Base-by-base conservation (phyloP, 2,329 filamentous ascomycete genomes). In the Hypocreales sp. region DNA sequence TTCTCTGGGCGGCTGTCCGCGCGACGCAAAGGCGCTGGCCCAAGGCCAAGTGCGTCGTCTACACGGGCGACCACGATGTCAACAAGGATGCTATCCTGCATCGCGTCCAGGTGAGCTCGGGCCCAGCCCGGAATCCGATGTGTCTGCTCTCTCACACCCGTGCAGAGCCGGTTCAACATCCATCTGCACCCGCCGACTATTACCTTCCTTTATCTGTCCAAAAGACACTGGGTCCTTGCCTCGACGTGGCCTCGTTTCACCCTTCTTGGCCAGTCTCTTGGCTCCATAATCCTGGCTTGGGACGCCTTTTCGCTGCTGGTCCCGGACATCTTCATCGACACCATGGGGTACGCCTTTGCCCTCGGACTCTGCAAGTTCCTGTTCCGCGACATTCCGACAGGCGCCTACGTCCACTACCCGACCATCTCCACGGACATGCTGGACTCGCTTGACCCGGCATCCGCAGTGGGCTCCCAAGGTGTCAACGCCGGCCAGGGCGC, bases 381-480 rank as follows among this genome's bases (percentile, higher is more conserved):
- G 15, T 95, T 95, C 46, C 78, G 69, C 1, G 52, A 58, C 20
- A 68, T 94, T 2, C 81, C 87, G 0, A 94, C 84, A 0, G 84
- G 72, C 24, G 86, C 90, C 28, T 98, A 98, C 47, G 86, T 95
- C 1, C 90, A 98, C 56, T 98, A 95, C 48, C 90, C 90, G 1
- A 95, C 87, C 30, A 98, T 98, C 29, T 94, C 86, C 4, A 98
- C 84, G 27, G 90, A 98, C 45, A 98, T 98, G 90, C 70, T 98
- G 4, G 67, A 72, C 14, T 87, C 81, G 12, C 70, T 94, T 5
- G 71, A 84, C 39, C 71, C 79, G 7, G 50, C 48, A 7, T 67
- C 62, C 2, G 35, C 53, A 19, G 67, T 61, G 25, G 79, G 74
- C 10, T 50, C 49, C 30, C 76, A 70, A 53, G 79, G 87, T 3